These are phyloP conservation scores for Trapa incisa DNA, from an alignment of 345 rosid species.

Conservation along the genomic window DNA sequence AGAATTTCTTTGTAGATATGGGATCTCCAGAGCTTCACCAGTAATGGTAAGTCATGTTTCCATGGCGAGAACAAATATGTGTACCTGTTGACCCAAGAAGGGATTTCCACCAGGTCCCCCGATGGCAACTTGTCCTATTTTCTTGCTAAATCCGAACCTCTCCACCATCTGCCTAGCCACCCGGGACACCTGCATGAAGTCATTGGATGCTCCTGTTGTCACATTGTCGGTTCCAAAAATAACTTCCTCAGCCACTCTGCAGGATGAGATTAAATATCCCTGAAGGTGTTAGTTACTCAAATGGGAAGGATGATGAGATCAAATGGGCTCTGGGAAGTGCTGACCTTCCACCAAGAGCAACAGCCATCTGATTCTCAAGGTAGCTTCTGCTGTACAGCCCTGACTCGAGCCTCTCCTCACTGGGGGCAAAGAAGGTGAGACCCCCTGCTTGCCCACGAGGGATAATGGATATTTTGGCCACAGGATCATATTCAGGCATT, in stretches of 20 bases:
- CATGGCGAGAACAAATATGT: background rate
- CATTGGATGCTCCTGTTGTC: constrained; percentile 96
- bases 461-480: constrained; percentile 90
- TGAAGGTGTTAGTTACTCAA: background rate
- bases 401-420: constrained; percentile 96
- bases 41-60: too few relatives aligned
- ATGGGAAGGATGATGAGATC: too few relatives aligned
- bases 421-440: constrained; percentile 89
- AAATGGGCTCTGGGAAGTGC: constrained; percentile 6
- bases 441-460: constrained; percentile 99
- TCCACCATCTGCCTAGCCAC: constrained; percentile 99
- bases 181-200: constrained; percentile 96
- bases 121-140: constrained; percentile 91
- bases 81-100: constrained; percentile 75
- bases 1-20: too few relatives aligned
- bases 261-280: background rate
- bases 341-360: constrained; percentile 97
- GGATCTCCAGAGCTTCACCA: too few relatives aligned
- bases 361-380: constrained; percentile 97
- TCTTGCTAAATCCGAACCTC: constrained; percentile 94
- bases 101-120: constrained; percentile 97
- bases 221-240: constrained; percentile 85
- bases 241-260: constrained; percentile 92
- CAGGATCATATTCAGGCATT: constrained; percentile 96
- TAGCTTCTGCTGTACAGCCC: constrained; percentile 93